Evolutionary conservation across 2,329 filamentous ascomycete genomes (phyloP), one percentile per base, ranked within the genome.

Genomic region (Trichoderma sp.): DNA sequence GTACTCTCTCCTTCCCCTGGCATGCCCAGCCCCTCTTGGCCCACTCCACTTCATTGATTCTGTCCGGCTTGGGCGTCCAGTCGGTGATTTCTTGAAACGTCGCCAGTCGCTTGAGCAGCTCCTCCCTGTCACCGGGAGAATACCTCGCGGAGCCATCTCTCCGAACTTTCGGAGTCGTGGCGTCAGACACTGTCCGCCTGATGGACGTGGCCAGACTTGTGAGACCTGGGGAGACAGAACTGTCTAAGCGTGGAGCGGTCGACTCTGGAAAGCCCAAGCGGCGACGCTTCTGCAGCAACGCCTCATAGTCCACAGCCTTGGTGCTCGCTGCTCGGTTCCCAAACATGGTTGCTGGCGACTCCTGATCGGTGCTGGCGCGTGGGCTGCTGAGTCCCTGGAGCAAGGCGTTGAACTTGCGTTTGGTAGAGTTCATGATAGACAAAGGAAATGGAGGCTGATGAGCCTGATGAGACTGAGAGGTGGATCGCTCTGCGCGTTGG

Each of bases 21-120:
- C 95, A 97, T 4, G 90, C 85, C 95, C 96, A 99, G 0, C 95
- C 95, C 69, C 92, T 84, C 82, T 95, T 97, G 0, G 94, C 94
- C 96, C 96, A 99, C 78, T 94, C 91, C 8, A 97, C 89, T 80
- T 98, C 96, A 76, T 89, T 93, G 74, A 98, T 90, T 39, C 84
- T 85, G 64, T 94, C 88, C 0, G 96, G 94, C 78, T 98, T 98
- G 0, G 93, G 91, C n/a, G 92, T 91, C 95, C 95, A 99, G 77
- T 91, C 88, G 66, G 93, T 96, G 59, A 98, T 89, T 73, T 95
- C 93, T 76, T 95, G 91, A 77, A 97, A 99, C 0, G 93, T 96
- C 70, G 91, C 91, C 32, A 99, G 84, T 28, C 96, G 85, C 74
- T 87, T 88, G 13, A 98, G 84, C 71, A 98, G 94, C 73, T 93